Base-by-base conservation (phyloP, 345 rosid species). In the Lagerstroemia speciosa region DNA sequence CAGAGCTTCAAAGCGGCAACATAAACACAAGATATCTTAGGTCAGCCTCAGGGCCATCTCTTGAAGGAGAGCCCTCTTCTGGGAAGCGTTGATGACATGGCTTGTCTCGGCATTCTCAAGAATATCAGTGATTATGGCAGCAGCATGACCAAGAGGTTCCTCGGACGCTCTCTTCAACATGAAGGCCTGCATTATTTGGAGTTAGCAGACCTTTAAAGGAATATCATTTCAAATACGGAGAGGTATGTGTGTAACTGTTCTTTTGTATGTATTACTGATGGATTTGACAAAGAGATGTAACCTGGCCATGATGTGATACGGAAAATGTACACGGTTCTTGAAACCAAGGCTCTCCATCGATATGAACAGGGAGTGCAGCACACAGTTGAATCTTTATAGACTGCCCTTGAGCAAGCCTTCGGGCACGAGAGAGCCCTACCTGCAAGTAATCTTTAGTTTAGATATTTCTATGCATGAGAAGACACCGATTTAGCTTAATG, bases 111-210 rank as follows among this genome's bases (percentile, higher is more conserved):
- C 99, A 78, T 84, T 88, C 81, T 91, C 99, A 64, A 94, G 82
- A 71, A 91, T 92, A 65, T 94, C 93, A 3, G 93, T 84, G 74
- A 94, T 87, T 76, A 94, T 87, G 31, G 98, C 92, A 15, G 97
- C 89, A 69, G 99, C 99, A 77, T 89, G 98, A 67, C 98, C 99
- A 22, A 91, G 88, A 68, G 95, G 98, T 77, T 91, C 99, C 83
- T 91, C 99, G 0, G 81, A 85, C 0, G 91, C 88, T 76, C 87
- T 83, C 83, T 76, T 94, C 76, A 94, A 80, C 97, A 94, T 87
- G 79, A 94, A 94, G 57, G 99, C 99, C 99, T 94, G 86, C 57
- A 52, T 55, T 67, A 48, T n/a, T 36, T 41, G 33, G 17, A 69
- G 43, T 32, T 2, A 29, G 26, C 41, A 29, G 33, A 26, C 31